Percentiles rank a stretch among this genome's conserved stretches.
phyloP scores from a whole-genome alignment of 2,329 filamentous ascomycete species.

The Camptophora hylomeconis region DNA sequence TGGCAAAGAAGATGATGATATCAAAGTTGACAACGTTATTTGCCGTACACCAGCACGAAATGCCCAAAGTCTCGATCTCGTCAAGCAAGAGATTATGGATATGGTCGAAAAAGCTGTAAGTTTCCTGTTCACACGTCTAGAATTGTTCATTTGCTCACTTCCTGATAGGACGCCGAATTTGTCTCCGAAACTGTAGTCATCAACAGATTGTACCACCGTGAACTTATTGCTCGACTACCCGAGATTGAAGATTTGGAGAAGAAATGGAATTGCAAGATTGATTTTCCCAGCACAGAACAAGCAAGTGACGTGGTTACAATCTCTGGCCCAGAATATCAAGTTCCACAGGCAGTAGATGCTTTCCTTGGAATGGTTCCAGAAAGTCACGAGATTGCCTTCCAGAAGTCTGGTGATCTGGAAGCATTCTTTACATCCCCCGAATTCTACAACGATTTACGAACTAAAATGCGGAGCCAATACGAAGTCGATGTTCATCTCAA shows the following conservation, averaged over 20 bases:
- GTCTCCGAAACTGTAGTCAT: constrained; percentile 88
- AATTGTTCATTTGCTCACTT: constrained; percentile 13
- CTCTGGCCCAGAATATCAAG: constrained; percentile 94
- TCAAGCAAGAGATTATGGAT: constrained; percentile 98
- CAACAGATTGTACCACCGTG: constrained; percentile 87
- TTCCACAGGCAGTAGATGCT: constrained; percentile 90
- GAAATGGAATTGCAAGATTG: constrained; percentile 99
- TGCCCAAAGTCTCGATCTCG: constrained; percentile 87
- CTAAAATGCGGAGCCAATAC: constrained; percentile 80
- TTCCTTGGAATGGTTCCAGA: constrained; percentile 97
- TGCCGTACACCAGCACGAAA: constrained; percentile 95
- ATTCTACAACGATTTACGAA: constrained; percentile 66
- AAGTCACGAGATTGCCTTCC: constrained; percentile 79
- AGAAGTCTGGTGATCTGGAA: constrained; percentile 60
- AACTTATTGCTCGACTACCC: constrained; percentile 73
- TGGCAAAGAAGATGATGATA: constrained; percentile 91
- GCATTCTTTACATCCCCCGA: constrained; percentile 71
- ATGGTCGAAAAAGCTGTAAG: constrained; percentile 91
- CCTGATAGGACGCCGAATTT: constrained; percentile 72
- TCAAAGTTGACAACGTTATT: constrained; percentile 98
- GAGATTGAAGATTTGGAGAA: constrained; percentile 94
- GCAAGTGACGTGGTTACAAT: constrained; percentile 94
- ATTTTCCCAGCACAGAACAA: constrained; percentile 93
- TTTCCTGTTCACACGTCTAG: constrained; percentile 16
- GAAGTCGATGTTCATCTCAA: constrained; percentile 73